These are phyloP conservation scores for Apiospora rasikravindrae DNA, from an alignment of 2,329 filamentous ascomycete genomes.

Conservation along the genomic window DNA sequence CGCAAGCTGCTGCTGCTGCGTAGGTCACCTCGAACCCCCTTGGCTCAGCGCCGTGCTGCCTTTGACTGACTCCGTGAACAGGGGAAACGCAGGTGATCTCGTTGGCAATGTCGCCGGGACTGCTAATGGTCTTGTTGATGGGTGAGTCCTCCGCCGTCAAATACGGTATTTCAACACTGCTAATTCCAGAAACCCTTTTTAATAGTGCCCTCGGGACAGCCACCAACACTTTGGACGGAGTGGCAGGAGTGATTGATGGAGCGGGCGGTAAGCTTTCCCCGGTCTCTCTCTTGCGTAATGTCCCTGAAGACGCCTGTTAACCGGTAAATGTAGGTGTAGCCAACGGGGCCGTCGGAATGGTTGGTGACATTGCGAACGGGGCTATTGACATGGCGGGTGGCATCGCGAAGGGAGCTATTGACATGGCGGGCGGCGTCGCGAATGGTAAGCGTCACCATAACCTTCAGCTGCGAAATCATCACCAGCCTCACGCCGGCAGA, in stretches of 20 bases:
- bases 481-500: neutral
- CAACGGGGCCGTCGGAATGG: neutral
- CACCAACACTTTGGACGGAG: neutral
- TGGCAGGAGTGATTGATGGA: neutral
- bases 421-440: neutral
- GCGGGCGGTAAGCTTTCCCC: neutral
- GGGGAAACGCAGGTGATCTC: neutral
- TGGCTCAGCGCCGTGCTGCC: neutral
- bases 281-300: neutral
- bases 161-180: neutral
- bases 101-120: neutral
- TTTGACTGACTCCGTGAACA: neutral
- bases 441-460: neutral
- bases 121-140: neutral
- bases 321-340: neutral
- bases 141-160: neutral
- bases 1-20: neutral
- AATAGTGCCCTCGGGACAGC: neutral
- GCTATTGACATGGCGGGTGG: neutral
- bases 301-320: neutral
- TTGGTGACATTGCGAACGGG: neutral
- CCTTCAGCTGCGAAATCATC: neutral
- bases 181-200: neutral
- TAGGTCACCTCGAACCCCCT: neutral
- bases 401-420: neutral